Conservation (phyloP, 2,329 filamentous ascomycete species). For the Lasiodiplodia theobromae region DNA sequence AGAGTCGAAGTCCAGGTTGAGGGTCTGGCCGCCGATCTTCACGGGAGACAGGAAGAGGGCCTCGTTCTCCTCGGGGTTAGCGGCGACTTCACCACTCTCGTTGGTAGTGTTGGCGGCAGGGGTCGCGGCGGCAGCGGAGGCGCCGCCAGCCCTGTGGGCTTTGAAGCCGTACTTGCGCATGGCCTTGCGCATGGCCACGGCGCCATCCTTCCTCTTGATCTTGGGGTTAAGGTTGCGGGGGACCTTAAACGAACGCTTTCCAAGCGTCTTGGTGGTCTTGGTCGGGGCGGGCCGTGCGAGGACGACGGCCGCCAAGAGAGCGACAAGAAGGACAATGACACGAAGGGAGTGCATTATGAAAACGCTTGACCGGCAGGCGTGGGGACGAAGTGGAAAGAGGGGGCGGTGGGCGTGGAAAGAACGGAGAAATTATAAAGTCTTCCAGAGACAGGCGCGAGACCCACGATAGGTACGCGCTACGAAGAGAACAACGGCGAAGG, state of each 20-base stretch:
- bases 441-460: slow-evolving; percentile 25
- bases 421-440: slow-evolving; percentile 20
- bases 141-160: slow-evolving; percentile 42
- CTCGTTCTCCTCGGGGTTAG: slow-evolving; percentile 70
- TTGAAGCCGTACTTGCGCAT: slow-evolving; percentile 70
- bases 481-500: slow-evolving; percentile 17
- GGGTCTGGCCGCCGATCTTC: slow-evolving; percentile 70
- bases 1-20: slow-evolving; percentile 68
- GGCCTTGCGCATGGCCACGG: slow-evolving; percentile 68
- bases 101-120: slow-evolving; percentile 35
- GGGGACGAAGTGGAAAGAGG: neutral
- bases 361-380: slow-evolving; percentile 29
- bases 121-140: slow-evolving; percentile 45
- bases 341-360: slow-evolving; percentile 44
- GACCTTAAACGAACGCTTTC: slow-evolving; percentile 68
- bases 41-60: slow-evolving; percentile 75
- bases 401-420: neutral
- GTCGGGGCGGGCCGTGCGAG: slow-evolving; percentile 54
- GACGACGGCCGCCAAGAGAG: slow-evolving; percentile 57
- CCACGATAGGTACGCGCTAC: slow-evolving; percentile 8
- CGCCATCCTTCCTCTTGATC: slow-evolving; percentile 61
- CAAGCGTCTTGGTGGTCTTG: slow-evolving; percentile 40
- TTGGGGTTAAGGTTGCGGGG: slow-evolving; percentile 63
- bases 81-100: slow-evolving; percentile 64
- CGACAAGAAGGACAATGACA: slow-evolving; percentile 52